These are phyloP conservation scores for Ambrosiella cleistominuta DNA, from an alignment of 2,329 filamentous ascomycete genomes.

Conservation along the genomic window DNA sequence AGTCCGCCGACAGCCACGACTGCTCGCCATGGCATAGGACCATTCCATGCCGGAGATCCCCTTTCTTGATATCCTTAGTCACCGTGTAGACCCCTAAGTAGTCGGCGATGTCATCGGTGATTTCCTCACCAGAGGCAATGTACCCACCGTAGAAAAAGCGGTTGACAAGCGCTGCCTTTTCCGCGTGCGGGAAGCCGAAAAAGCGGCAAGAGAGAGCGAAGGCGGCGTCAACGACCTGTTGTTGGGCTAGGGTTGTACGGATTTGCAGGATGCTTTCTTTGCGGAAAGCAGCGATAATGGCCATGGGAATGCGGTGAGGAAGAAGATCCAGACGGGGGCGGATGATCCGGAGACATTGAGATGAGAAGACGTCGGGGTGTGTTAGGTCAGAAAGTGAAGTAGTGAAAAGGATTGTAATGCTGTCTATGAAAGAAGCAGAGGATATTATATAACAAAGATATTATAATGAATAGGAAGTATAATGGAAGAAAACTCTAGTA, in stretches of 20 bases:
- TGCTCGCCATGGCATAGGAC: slow-evolving; percentile 34
- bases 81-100: slow-evolving; percentile 36
- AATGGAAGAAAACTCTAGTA: background rate
- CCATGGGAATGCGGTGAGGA: slow-evolving; percentile 21
- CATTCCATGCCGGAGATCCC: slow-evolving; percentile 23
- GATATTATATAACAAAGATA: no score
- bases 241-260: slow-evolving; percentile 22
- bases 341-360: background rate
- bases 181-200: slow-evolving; percentile 20
- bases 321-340: background rate
- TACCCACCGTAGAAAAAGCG: slow-evolving; percentile 30
- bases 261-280: slow-evolving; percentile 30
- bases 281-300: slow-evolving; percentile 26
- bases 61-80: slow-evolving; percentile 27
- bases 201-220: slow-evolving; percentile 23
- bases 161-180: slow-evolving; percentile 28
- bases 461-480: no score
- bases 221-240: slow-evolving; percentile 21
- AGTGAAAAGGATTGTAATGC: no score
- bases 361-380: background rate
- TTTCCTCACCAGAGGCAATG: slow-evolving; percentile 31
- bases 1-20: slow-evolving; percentile 28
- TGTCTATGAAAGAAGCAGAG: background rate
- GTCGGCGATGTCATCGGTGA: slow-evolving; percentile 31
- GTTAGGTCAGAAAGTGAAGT: background rate